Evolutionary conservation across 352 stramenopile genomes (phyloP).

Genomic region (Pythium periplocum): DNA sequence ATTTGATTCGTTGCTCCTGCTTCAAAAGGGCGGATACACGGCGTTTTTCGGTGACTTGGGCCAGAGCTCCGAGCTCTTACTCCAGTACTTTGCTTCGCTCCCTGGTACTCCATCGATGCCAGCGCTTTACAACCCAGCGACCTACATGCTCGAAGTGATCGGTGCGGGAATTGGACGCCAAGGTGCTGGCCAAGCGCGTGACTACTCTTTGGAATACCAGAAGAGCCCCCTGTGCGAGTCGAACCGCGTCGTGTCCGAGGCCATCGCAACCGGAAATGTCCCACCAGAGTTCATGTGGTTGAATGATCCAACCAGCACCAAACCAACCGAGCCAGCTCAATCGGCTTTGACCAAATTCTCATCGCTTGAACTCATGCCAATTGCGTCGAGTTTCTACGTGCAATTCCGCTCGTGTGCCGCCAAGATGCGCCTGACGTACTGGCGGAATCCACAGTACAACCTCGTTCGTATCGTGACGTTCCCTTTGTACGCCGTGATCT

Average conservation of each 20-base stretch:
- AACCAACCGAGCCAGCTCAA: conserved; percentile 13
- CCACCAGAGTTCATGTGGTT: conserved; percentile 15
- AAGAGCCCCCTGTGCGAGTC: conserved; percentile 5
- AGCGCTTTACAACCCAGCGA: conserved; percentile 70
- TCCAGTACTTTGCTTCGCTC: conserved; percentile 68
- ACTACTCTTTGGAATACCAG: conserved; percentile 19
- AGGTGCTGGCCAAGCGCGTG: conserved; percentile 10
- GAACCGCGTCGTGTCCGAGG: conserved; percentile 4
- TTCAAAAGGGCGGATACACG: conserved; percentile 37
- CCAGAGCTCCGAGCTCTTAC: conserved; percentile 44
- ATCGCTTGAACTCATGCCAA: conserved; percentile 14
- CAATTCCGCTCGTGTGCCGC: conserved; percentile 7
- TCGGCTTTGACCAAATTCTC: conserved; percentile 15
- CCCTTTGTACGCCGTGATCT: conserved; percentile 52
- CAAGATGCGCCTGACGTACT: conserved; percentile 25
- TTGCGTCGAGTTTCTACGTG: conserved; percentile 16
- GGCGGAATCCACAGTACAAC: conserved; percentile 45
- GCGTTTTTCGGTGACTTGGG: conserved; percentile 80
- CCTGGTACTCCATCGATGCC: conserved; percentile 41
- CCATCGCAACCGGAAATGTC: conserved; percentile 3
- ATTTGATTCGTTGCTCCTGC: conserved; percentile 81
- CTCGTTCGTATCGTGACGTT: conserved; percentile 57
- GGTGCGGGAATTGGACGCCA: conserved; percentile 42
- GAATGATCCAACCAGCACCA: conserved; percentile 36
- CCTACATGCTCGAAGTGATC: conserved; percentile 80